Conservation (phyloP, 129 eudicot species). For the Deinandra increscens region DNA sequence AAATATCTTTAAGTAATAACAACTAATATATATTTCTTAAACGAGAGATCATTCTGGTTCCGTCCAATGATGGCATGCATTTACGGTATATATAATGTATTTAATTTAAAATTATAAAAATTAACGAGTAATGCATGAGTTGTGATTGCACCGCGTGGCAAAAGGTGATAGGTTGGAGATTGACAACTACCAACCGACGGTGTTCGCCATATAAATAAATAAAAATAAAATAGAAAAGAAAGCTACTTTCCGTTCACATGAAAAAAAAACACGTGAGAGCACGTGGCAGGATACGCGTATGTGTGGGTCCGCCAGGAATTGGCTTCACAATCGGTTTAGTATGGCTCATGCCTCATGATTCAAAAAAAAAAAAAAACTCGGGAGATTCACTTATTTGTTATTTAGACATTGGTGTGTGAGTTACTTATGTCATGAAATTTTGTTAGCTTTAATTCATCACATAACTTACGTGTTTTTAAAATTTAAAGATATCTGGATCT, state of each 20-base stretch:
- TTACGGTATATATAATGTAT: neutral
- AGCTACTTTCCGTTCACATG: conserved; percentile 37
- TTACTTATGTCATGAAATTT: too few relatives aligned
- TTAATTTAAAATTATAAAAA: neutral
- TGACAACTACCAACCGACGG: conserved; percentile 49
- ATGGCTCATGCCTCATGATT: too few relatives aligned
- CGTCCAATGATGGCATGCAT: conserved; percentile 22
- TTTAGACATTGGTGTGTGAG: too few relatives aligned
- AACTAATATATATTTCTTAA: neutral
- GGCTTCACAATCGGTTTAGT: too few relatives aligned
- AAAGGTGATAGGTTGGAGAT: conserved; percentile 21
- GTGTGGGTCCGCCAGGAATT: too few relatives aligned
- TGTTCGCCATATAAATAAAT: too few relatives aligned
- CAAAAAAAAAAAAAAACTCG: too few relatives aligned
- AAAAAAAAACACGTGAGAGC: conserved; percentile 50
- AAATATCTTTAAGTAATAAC: neutral
- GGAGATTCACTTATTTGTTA: too few relatives aligned
- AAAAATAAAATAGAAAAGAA: neutral
- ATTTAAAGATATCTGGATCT: too few relatives aligned
- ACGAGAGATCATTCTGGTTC: conserved; percentile 25
- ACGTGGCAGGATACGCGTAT: conserved; percentile 38
- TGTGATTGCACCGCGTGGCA: conserved; percentile 47
- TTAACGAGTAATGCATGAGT: conserved; percentile 25
- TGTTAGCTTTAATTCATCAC: too few relatives aligned
- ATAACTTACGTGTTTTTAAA: too few relatives aligned